Evolutionary conservation across 257 asterid genomes (phyloP).

Genomic region (Solanum arcanum): DNA sequence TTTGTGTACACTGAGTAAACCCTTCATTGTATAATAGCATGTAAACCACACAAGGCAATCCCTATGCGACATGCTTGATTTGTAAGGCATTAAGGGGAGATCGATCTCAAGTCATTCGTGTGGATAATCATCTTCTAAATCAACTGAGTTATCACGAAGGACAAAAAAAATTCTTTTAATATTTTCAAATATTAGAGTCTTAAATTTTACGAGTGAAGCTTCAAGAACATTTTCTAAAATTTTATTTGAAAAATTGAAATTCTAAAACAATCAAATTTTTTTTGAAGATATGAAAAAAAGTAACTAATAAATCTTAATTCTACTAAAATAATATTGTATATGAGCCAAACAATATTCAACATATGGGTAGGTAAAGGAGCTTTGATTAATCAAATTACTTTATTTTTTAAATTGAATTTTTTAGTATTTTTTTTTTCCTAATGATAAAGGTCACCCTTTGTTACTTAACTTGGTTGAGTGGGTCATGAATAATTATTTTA

Average conservation of each 20-base stretch:
- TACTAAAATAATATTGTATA: not conserved
- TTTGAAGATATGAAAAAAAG: not conserved
- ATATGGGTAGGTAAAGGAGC: not conserved
- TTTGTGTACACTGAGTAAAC: not conserved
- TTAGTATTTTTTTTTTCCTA: not conserved
- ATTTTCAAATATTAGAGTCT: not conserved
- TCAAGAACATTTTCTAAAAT: not conserved
- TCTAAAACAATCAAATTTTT: not conserved
- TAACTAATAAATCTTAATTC: not conserved
- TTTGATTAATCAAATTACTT: not conserved
- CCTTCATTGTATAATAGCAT: too few relatives aligned
- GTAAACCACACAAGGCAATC: not conserved
- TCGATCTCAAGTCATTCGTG: not conserved
- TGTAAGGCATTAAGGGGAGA: too few relatives aligned
- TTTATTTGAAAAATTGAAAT: not conserved
- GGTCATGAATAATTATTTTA: not conserved
- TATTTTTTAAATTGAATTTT: too few relatives aligned
- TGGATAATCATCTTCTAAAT: too few relatives aligned
- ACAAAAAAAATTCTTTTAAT: too few relatives aligned
- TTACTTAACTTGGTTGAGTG: not conserved
- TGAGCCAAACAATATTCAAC: not conserved
- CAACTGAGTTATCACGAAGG: not conserved
- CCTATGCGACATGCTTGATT: not conserved
- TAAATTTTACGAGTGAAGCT: not conserved
- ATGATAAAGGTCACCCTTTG: not conserved